Base-by-base conservation (phyloP, 352 stramenopile genomes). In the Pythium chondricola region DNA sequence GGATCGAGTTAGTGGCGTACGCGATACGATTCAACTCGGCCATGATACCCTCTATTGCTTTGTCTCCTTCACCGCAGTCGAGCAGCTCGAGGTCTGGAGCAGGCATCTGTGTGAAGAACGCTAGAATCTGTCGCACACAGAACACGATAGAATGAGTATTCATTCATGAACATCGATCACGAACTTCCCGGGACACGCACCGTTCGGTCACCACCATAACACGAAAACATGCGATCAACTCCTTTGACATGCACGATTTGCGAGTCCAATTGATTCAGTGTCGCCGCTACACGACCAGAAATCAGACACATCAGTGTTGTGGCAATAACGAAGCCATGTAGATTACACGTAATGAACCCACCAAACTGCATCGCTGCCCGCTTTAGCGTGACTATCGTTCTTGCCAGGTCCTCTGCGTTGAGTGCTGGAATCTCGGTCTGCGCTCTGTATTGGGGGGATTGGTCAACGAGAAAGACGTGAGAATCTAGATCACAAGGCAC, bases 21-120 rank as follows among this genome's bases (percentile, higher is more conserved):
- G 80, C 74, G 59, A 93, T 75, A 44, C 76, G 78, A 43, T 78
- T 74, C 40, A 90, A 57, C 51, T 93, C 82, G 21, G 64, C 67
- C 48, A 77, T 87, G 44, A 93, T 77, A 2, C 62, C 52, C 38
- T 93, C 79, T 18, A 90, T 72, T n/a, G 52, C 67, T 54, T 82
- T 83, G 63, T 93, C 82, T 16, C 72, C 79, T 48, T 88, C 73
- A 25, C 63, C 79, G 57, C 80, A 93, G 54, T 93, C 82, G 30
- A 90, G 88, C 14, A 81, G 58, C 53, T 88, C 82, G 27, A 93
- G 48, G 36, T 88, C 77, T 16, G 86, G 50, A 7, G 66, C 70
- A 5, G 79, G 64, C 75, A 93, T 89, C 46, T 89, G 73, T 48
- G 65, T 88, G 54, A 90, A 93, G 59, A 93, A 93, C 10, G 82